Evolutionary conservation across 306 rosid species (phyloP).

Genomic region (Macrotyloma uniflorum): DNA sequence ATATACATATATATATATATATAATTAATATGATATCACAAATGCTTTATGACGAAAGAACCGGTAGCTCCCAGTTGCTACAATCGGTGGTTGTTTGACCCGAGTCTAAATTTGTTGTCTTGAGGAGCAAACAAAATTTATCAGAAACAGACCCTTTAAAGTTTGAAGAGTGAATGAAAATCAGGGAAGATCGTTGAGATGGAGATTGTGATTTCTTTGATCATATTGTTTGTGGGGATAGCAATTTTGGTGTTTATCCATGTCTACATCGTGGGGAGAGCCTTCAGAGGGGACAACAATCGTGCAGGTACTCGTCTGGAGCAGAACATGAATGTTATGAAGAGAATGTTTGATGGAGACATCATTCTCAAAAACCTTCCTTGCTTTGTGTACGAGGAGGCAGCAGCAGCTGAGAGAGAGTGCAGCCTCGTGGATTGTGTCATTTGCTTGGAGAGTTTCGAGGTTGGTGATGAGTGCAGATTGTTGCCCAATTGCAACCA

Average conservation of each 20-base stretch:
- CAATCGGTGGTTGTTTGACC: conserved; percentile 25
- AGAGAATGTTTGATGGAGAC: conserved; percentile 34
- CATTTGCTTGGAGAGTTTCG: conserved; percentile 64
- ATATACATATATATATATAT: no score
- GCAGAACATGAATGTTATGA: background rate
- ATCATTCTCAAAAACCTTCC: conserved; percentile 58
- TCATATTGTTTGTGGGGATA: conserved; percentile 64
- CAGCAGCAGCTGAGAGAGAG: background rate
- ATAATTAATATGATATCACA: no score
- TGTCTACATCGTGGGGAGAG: conserved; percentile 59
- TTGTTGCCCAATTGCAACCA: conserved; percentile 63
- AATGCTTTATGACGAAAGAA: background rate
- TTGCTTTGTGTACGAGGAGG: conserved; percentile 51
- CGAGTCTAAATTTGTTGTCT: conserved; percentile 1
- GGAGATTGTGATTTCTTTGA: conserved; percentile 57
- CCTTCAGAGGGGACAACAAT: conserved; percentile 39
- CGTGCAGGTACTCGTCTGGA: background rate
- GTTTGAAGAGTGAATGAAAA: background rate
- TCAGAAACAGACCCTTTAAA: background rate
- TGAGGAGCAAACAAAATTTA: conserved; percentile 7
- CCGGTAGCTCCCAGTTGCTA: conserved; percentile 22
- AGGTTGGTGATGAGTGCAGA: conserved; percentile 65
- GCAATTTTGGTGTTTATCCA: conserved; percentile 61
- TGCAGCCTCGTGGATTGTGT: conserved; percentile 57
- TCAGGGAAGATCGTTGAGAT: conserved; percentile 33